Evolutionary conservation across 495 filamentous ascomycete genomes (phyloP), one percentile per base, ranked within the genome.

Genomic region (Penicillium bialowiezense): DNA sequence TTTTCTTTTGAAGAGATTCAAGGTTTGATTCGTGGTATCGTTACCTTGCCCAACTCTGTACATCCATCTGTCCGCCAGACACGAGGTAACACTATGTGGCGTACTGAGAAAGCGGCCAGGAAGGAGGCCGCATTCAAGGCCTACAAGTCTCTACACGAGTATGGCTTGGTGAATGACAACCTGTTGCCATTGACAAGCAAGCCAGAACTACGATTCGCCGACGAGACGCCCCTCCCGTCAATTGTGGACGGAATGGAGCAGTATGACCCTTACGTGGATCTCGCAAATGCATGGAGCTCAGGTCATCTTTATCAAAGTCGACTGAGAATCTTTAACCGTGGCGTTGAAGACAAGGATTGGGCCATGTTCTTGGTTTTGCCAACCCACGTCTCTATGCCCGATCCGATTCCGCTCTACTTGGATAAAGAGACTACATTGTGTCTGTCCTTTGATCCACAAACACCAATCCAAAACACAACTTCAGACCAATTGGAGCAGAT

Each of bases 41-140:
- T 96, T 0, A 73, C 82, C 9, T 73, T 98, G 12, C 93, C 93
- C 0, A 78, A 76, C 21, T 87, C 80, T 9, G 77, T 97, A 9
- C 74, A 86, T 44, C 71, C 79, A 0, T 57, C 77, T 3, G 69
- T 89, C n/a, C 82, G 91, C 7, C 63, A 59, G 21, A 67, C 77
- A 2, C 53, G 67, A 24, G 82, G 89, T 32, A 60, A 58, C 5
- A 50, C 53, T 4, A 50, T 62, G 38, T 97, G 91, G 90, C 61
- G 51, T 5, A 87, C 85, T 1, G 89, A 96, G 62, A 81, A 76
- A 32, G 83, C 76, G 41, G 92, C 93, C 5, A 82, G 73, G 52
- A 88, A 85, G 52, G 93, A 97, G 59, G 85, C 89, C 2, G 88
- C 90, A 0, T 93, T 96, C 44, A 78, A 89, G 56, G 88, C 91